These are phyloP conservation scores for Talaromyces ruber DNA, from an alignment of 495 filamentous ascomycete species.

Conservation along the genomic window DNA sequence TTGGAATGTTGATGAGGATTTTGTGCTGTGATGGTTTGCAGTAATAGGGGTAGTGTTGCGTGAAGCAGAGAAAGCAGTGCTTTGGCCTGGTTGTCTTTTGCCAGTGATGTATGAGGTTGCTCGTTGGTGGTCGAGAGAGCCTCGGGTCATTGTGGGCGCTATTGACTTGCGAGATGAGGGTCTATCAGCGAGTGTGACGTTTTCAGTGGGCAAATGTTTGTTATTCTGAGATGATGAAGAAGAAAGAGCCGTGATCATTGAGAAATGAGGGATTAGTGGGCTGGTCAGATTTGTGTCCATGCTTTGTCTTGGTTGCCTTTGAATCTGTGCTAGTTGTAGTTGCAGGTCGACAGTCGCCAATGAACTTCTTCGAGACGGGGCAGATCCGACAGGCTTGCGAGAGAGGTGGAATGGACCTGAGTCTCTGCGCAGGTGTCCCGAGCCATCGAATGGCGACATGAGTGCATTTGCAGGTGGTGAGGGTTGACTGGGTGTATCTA, in stretches of 20 bases:
- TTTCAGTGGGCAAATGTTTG: neutral
- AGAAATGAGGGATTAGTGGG: conserved; percentile 36
- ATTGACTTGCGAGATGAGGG: neutral
- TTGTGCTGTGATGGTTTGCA: neutral
- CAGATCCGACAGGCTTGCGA: conserved; percentile 35
- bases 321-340: conserved; percentile 11
- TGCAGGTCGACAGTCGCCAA: conserved; percentile 19
- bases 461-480: conserved; percentile 22
- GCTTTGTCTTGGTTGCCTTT: neutral
- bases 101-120: neutral
- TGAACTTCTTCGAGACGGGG: conserved; percentile 20
- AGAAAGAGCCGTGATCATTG: conserved; percentile 12
- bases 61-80: conserved; percentile 12
- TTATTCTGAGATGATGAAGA: neutral
- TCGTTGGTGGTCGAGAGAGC: neutral
- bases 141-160: neutral
- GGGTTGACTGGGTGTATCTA: conserved; percentile 14
- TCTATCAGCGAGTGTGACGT: neutral
- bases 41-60: conserved; percentile 6
- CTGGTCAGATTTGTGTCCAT: conserved; percentile 7
- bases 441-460: conserved; percentile 14
- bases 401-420: conserved; percentile 21
- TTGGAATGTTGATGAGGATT: conserved; percentile 5
- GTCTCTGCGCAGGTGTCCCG: conserved; percentile 12
- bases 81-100: neutral